phyloP scores from a whole-genome alignment of 331 rosid genomes.

The Saraca asoca region DNA sequence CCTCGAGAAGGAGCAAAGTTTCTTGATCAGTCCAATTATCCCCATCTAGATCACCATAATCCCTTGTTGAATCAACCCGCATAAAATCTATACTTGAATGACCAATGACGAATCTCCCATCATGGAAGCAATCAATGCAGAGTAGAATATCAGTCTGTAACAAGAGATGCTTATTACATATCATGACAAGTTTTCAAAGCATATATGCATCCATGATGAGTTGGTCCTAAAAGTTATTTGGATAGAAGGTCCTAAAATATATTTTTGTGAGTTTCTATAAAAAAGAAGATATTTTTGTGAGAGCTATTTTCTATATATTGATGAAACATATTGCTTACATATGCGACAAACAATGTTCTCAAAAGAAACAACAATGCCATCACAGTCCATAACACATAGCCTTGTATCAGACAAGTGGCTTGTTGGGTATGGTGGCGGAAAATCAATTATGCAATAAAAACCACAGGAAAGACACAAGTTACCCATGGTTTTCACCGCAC shows the following conservation, averaged over 20 bases:
- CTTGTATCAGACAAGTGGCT: too few species aligned
- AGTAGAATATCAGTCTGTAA: constrained; percentile 80
- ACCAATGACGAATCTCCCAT: constrained; percentile 81
- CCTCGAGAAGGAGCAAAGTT: constrained; percentile 87
- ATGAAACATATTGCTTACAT: neutral
- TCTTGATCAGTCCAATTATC: constrained; percentile 98
- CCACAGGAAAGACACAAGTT: too few species aligned
- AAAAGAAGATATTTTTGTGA: neutral
- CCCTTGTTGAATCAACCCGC: constrained; percentile 65
- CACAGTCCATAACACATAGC: neutral
- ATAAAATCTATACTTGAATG: constrained; percentile 88
- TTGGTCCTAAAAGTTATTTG: neutral
- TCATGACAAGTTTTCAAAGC: constrained; percentile 18
- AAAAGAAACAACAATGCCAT: constrained; percentile 7
- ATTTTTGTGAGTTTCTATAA: constrained; percentile 5
- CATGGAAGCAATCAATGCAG: constrained; percentile 86
- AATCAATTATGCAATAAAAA: too few species aligned
- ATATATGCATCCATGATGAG: neutral
- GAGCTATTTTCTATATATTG: neutral
- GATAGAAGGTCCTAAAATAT: neutral
- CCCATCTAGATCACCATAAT: constrained; percentile 79
- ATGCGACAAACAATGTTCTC: constrained; percentile 10
- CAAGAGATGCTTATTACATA: constrained; percentile 38
- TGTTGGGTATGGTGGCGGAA: too few species aligned
- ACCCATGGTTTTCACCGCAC: too few species aligned